Evolutionary conservation across 1,284 basidiomycete species (phyloP).

Genomic region (Puccinia polysora): DNA sequence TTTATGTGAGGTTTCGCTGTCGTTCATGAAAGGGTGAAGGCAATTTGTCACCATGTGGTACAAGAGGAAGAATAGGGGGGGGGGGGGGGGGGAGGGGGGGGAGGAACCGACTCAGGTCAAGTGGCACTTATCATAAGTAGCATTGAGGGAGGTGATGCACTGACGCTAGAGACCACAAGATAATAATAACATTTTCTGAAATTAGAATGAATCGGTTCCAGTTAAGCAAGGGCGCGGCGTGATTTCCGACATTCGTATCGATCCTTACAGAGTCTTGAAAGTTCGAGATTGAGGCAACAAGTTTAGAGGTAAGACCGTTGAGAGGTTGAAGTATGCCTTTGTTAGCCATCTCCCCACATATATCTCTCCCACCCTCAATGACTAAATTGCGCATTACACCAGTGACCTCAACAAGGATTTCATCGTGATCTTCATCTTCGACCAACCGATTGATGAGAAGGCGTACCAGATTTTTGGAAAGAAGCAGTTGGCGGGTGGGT

Average conservation of each 20-base stretch:
- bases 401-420: constrained; percentile 29
- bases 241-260: neutral
- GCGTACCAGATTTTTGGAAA: constrained; percentile 27
- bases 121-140: neutral
- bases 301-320: constrained; percentile 8
- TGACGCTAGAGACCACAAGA: constrained; percentile 38
- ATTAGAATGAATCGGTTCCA: constrained; percentile 17
- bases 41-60: neutral
- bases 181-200: constrained; percentile 27
- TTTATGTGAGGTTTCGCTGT: constrained; percentile 39
- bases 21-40: too few relatives aligned
- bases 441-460: constrained; percentile 24
- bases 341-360: constrained; percentile 37
- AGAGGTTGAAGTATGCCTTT: constrained; percentile 33
- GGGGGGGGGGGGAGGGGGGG: too few relatives aligned
- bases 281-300: constrained; percentile 7
- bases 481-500: constrained; percentile 26
- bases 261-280: neutral
- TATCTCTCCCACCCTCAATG: constrained; percentile 35
- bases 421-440: constrained; percentile 10
- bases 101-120: neutral
- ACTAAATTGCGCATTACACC: constrained; percentile 23
- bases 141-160: neutral
- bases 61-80: too few relatives aligned
- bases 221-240: neutral